phyloP scores from a whole-genome alignment of 192 early-diverging fungal genomes.

The Phlyctochytrium arcticum region DNA sequence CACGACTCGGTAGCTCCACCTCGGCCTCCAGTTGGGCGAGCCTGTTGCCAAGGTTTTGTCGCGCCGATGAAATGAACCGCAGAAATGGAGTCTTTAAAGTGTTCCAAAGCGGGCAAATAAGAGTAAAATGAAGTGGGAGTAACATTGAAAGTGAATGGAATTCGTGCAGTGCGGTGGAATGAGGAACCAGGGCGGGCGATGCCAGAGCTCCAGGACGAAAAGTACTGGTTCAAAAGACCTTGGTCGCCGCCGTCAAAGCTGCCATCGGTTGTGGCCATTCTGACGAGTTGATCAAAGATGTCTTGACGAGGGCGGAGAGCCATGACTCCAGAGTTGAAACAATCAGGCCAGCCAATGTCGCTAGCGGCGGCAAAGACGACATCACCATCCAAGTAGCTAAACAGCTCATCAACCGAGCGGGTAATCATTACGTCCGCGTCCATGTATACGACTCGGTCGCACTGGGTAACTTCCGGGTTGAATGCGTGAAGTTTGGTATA shows the following conservation, averaged over 20 bases:
- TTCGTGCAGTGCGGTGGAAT: constrained; percentile 46
- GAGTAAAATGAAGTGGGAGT: constrained; percentile 77
- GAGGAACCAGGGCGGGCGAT: constrained; percentile 13
- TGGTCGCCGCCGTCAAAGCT: constrained; percentile 95
- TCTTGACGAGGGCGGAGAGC: constrained; percentile 56
- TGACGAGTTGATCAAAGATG: constrained; percentile 49
- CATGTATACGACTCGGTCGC: constrained; percentile 69
- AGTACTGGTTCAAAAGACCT: constrained; percentile 87
- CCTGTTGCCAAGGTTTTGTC: constrained; percentile 77
- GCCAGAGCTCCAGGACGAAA: constrained; percentile 65
- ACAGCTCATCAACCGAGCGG: constrained; percentile 76
- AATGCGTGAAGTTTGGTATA: constrained; percentile 90
- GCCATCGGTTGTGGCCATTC: constrained; percentile 49
- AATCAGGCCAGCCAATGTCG: constrained; percentile 95
- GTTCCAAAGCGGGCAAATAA: constrained; percentile 74
- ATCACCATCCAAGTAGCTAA: constrained; percentile 49
- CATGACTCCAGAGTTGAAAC: constrained; percentile 96
- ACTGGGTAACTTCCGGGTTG: constrained; percentile 58
- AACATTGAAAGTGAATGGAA: constrained; percentile 91
- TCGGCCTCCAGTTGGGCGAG: neutral
- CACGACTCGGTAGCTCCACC: too few species aligned
- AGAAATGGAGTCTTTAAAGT: constrained; percentile 66
- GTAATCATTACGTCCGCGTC: constrained; percentile 92
- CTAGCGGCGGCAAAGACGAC: constrained; percentile 74
- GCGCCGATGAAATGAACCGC: constrained; percentile 89